These are phyloP conservation scores for Colletotrichum tanaceti DNA, from an alignment of 2,329 filamentous ascomycete genomes.

Conservation along the genomic window DNA sequence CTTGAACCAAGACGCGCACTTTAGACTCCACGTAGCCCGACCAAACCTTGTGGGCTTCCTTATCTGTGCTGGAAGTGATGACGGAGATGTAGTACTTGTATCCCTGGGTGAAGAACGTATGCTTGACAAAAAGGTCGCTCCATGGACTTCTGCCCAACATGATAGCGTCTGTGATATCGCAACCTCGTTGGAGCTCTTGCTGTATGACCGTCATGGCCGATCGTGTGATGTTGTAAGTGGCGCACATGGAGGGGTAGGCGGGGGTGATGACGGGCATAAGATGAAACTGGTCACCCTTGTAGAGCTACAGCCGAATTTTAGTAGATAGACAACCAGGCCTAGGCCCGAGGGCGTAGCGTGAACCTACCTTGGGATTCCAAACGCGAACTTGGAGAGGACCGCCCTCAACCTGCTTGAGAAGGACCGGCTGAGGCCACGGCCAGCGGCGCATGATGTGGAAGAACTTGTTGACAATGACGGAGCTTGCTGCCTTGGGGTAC, in stretches of 20 bases:
- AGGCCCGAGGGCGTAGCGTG: not conserved
- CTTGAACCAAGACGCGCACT: constrained; percentile 84
- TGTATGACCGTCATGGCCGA: constrained; percentile 89
- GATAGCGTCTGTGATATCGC: constrained; percentile 82
- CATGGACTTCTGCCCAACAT: constrained; percentile 80
- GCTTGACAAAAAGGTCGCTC: constrained; percentile 89
- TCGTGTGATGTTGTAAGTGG: constrained; percentile 90
- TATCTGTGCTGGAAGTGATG: constrained; percentile 82
- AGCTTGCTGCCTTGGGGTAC: constrained; percentile 90
- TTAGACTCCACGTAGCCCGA: constrained; percentile 95
- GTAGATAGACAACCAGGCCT: not conserved
- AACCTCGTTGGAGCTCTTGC: constrained; percentile 81
- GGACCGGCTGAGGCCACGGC: constrained; percentile 94
- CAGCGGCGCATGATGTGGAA: constrained; percentile 91
- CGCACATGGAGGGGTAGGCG: constrained; percentile 97
- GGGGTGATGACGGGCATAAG: constrained; percentile 99
- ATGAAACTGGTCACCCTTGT: constrained; percentile 84
- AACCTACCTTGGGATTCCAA: constrained; percentile 88
- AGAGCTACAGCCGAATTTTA: constrained; percentile 64
- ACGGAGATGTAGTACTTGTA: constrained; percentile 98
- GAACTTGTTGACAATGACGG: constrained; percentile 92
- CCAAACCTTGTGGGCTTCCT: constrained; percentile 88
- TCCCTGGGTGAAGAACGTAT: constrained; percentile 91
- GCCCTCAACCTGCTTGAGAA: constrained; percentile 88
- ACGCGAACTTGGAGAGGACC: constrained; percentile 84